phyloP scores from a whole-genome alignment of 257 asterid genomes.

The Cruciata laevipes region DNA sequence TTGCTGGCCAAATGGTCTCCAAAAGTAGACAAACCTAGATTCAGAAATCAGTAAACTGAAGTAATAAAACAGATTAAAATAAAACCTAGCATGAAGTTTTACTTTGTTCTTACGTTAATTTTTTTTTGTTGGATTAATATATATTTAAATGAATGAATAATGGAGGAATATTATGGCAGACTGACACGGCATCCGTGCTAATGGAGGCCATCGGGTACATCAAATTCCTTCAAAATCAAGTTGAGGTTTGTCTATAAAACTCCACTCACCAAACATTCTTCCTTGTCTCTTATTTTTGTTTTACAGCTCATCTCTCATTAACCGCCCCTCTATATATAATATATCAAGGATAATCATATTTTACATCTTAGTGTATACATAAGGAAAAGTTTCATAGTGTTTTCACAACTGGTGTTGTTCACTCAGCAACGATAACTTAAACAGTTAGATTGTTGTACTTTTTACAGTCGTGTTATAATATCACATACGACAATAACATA shows the following conservation, averaged over 20 bases:
- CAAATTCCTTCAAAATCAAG: constrained; percentile 84
- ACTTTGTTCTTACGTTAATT: not conserved
- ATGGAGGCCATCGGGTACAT: constrained; percentile 96
- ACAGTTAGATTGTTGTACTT: no score
- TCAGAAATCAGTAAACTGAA: not conserved
- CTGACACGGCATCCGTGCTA: constrained; percentile 94
- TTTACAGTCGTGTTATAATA: no score
- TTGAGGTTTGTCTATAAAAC: constrained; percentile 53
- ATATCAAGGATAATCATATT: not conserved
- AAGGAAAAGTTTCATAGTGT: no score
- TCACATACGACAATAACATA: no score
- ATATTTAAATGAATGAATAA: not conserved
- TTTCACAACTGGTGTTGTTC: no score
- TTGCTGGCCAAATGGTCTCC: not conserved
- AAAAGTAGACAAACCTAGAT: not conserved
- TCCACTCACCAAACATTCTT: constrained; percentile 30
- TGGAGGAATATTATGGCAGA: constrained; percentile 36
- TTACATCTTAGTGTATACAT: no score
- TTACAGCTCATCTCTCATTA: constrained; percentile 1
- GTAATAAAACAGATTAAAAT: no score
- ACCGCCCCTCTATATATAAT: not conserved
- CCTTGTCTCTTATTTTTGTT: constrained; percentile 19
- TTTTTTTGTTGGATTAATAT: no score
- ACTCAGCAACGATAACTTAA: no score
- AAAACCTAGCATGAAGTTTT: not conserved